Conservation (phyloP, 1,284 basidiomycete species). For the Tetrapyrgos nigripes region DNA sequence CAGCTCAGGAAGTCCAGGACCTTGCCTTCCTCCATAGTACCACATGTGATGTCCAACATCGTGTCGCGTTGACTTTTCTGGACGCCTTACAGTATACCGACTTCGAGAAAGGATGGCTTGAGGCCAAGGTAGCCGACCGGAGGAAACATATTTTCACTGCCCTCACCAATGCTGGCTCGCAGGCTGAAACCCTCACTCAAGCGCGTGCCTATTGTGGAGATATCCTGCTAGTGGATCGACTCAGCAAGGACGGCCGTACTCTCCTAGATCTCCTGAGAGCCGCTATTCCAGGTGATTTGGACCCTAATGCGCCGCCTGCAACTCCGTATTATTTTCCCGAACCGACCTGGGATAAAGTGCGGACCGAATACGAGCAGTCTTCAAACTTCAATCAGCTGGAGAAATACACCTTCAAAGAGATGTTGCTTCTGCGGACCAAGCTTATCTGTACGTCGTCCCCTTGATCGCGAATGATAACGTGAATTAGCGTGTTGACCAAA, state of each 20-base stretch:
- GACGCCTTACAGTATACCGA: not conserved
- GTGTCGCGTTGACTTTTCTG: conserved; percentile 2
- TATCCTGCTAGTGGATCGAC: conserved; percentile 13
- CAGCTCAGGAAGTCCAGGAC: not conserved
- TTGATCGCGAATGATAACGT: not conserved
- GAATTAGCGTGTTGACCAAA: too few species aligned
- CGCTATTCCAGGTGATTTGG: conserved; percentile 16
- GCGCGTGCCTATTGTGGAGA: conserved; percentile 11
- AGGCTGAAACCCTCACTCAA: conserved; percentile 18
- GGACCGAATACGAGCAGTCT: conserved; percentile 1
- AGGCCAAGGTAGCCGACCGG: not conserved
- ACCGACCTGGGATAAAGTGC: conserved; percentile 12
- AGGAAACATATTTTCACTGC: conserved; percentile 19
- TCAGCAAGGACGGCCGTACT: conserved; percentile 5
- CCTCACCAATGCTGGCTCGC: conserved; percentile 5
- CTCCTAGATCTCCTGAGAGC: conserved; percentile 15
- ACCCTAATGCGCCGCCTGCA: conserved; percentile 11
- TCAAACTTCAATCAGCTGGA: conserved; percentile 5
- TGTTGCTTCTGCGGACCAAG: conserved; percentile 18
- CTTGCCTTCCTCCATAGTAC: conserved; percentile 4
- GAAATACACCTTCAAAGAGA: conserved; percentile 6
- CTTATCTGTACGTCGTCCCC: conserved; percentile 15
- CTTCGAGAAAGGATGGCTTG: conserved; percentile 17
- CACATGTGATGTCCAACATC: conserved; percentile 11
- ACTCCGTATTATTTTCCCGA: conserved; percentile 13